A percentile compares a stretch with the other conserved stretches of the same genome.
These are phyloP conservation scores for Vachellia collinsii DNA, from an alignment of 306 rosid species.

Conservation along the genomic window DNA sequence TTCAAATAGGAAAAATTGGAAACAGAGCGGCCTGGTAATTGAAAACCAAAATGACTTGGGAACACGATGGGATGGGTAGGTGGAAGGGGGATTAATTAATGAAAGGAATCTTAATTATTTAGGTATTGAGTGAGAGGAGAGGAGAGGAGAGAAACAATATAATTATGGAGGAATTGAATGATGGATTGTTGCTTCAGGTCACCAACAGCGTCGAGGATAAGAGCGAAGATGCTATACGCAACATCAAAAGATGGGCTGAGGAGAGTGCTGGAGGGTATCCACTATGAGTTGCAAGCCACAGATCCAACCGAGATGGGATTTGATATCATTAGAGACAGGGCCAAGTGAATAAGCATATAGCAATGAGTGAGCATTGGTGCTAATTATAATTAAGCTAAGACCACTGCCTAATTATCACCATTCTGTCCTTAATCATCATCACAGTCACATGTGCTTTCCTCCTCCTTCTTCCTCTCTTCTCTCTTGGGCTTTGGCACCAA, in stretches of 20 bases:
- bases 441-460: neutral
- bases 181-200: conserved; percentile 47
- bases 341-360: neutral
- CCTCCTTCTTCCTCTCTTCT: neutral
- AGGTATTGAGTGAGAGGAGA: neutral
- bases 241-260: conserved; percentile 77
- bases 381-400: neutral
- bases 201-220: conserved; percentile 71
- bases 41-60: neutral
- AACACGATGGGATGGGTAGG: neutral
- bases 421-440: neutral
- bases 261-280: conserved; percentile 67
- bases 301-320: conserved; percentile 80
- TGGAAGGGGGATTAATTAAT: neutral
- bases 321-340: conserved; percentile 44
- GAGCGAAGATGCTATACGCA: conserved; percentile 73
- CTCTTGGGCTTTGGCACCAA: neutral
- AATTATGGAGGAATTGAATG: neutral
- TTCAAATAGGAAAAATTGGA: neutral
- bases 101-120: neutral
- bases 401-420: neutral
- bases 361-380: neutral
- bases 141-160: too few relatives aligned
- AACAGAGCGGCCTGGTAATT: neutral
- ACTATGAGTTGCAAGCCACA: conserved; percentile 72